These are phyloP conservation scores for Pouteria glomerata DNA, from an alignment of 148 eudicot genomes.

Conservation along the genomic window DNA sequence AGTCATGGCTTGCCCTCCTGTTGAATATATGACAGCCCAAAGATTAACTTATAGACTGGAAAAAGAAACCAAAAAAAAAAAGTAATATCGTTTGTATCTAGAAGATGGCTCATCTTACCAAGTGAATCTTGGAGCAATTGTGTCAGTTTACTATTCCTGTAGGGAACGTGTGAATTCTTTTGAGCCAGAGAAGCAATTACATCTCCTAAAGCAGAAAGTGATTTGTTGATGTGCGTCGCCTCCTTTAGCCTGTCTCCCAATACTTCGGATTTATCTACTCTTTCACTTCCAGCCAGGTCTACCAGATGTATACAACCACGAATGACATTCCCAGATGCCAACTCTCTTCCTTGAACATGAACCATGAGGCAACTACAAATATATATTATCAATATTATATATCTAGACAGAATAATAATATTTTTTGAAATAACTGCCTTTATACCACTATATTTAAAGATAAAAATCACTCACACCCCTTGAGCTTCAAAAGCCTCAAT, in stretches of 20 bases:
- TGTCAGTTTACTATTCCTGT: conserved; percentile 87
- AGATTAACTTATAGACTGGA: conserved; percentile 4
- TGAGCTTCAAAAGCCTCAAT: too few species aligned
- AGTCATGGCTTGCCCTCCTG: conserved; percentile 97
- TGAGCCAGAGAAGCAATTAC: conserved; percentile 83
- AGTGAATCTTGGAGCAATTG: conserved; percentile 94
- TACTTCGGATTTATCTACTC: conserved; percentile 77
- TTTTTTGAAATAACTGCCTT: too few species aligned
- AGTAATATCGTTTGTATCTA: background rate
- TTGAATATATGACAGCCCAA: background rate
- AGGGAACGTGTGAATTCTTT: conserved; percentile 78
- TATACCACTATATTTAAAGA: too few species aligned
- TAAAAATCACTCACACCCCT: too few species aligned
- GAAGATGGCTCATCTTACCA: conserved; percentile 35
- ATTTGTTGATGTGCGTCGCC: conserved; percentile 85
- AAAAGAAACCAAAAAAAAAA: background rate
- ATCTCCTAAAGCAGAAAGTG: conserved; percentile 94
- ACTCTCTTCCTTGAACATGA: conserved; percentile 85
- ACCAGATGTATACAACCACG: conserved; percentile 95
- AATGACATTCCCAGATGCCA: conserved; percentile 61
- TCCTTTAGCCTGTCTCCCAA: conserved; percentile 88
- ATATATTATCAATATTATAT: background rate
- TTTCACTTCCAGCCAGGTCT: conserved; percentile 98
- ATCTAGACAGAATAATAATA: background rate
- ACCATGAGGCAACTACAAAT: conserved; percentile 85